Evolutionary conservation across 2,329 filamentous ascomycete genomes (phyloP), one percentile per base, ranked within the genome.

Genomic region (Coniochaeta ligniaria): DNA sequence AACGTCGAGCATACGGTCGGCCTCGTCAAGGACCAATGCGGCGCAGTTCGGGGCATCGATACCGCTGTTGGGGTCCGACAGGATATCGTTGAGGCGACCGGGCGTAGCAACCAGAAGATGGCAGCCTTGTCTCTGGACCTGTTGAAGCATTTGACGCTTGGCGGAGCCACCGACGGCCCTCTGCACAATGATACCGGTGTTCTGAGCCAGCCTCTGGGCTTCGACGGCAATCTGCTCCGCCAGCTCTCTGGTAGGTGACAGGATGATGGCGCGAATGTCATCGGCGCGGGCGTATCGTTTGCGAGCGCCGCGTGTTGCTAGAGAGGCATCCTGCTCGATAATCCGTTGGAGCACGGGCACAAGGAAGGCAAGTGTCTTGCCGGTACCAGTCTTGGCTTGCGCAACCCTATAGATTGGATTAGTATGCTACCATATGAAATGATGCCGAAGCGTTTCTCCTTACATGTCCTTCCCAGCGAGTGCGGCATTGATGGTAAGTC

Each of bases 1-100:
- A 80, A 96, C 95, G 78, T 99, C 95, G 72, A 99, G 84, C 91
- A 99, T 97, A 68, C 95, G 91, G 76, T 99, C 95, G 69, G 95
- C 95, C 81, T 99, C 95, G 68, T 99, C 95, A 55, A 99, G 88
- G 65, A 98, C 92, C 54, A 99, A 82, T 66, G 95, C 96, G 73
- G 92, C 90, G 79, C 98, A 88, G 73, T 91, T 93, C 74, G 71
- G 92, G 74, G 90, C 90, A 24, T 79, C 77, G 43, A 96, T 83
- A 26, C 84, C 82, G 60, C 80, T 84, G 60, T 72, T 70, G 0
- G 78, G 75, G 69, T 96, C 91, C 3, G 81, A 81, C 28, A 97
- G 80, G 43, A 96, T 80, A 72, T 99, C 95, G 68, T 89, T 83
- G 52, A 98, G 78, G 65, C 95, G 89, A 33, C 95, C 95, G 1